Percentiles rank a stretch among this genome's conserved stretches.
These are phyloP conservation scores for Hevea brasiliensis DNA, from an alignment of 345 rosid species.

Conservation along the genomic window DNA sequence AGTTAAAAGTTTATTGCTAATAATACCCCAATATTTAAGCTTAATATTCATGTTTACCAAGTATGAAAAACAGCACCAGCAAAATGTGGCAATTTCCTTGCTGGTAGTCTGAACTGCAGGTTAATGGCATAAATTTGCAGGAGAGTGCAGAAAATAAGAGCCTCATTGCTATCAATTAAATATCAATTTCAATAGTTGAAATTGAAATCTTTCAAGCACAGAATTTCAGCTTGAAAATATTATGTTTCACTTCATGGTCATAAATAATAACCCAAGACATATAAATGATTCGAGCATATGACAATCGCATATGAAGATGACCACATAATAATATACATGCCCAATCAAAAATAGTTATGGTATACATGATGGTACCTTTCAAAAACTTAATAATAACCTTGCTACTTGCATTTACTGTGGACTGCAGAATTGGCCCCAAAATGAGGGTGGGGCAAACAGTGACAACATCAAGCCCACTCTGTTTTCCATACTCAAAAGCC, in stretches of 20 bases:
- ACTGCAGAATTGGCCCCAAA: constrained; percentile 61
- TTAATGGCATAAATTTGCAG: background rate
- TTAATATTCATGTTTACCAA: too few relatives aligned
- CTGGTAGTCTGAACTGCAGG: background rate
- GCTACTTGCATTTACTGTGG: constrained; percentile 56
- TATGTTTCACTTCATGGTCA: background rate
- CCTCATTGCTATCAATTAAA: background rate
- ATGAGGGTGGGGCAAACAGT: constrained; percentile 55
- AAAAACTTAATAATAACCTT: constrained; percentile 47
- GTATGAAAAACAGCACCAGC: constrained; percentile 1
- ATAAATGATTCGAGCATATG: background rate
- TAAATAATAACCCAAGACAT: background rate
- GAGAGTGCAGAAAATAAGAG: background rate
- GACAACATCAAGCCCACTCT: constrained; percentile 52
- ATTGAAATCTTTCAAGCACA: background rate
- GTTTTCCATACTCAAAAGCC: constrained; percentile 61
- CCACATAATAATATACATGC: background rate
- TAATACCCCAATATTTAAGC: background rate
- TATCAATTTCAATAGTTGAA: background rate
- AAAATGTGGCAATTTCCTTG: background rate
- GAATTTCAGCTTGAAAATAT: background rate
- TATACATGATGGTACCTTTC: constrained; percentile 43
- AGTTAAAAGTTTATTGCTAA: background rate
- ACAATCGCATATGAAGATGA: background rate
- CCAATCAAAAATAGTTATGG: background rate